These are phyloP conservation scores for Laburnicola sp. DNA, from an alignment of 2,329 filamentous ascomycete species.

Conservation along the genomic window DNA sequence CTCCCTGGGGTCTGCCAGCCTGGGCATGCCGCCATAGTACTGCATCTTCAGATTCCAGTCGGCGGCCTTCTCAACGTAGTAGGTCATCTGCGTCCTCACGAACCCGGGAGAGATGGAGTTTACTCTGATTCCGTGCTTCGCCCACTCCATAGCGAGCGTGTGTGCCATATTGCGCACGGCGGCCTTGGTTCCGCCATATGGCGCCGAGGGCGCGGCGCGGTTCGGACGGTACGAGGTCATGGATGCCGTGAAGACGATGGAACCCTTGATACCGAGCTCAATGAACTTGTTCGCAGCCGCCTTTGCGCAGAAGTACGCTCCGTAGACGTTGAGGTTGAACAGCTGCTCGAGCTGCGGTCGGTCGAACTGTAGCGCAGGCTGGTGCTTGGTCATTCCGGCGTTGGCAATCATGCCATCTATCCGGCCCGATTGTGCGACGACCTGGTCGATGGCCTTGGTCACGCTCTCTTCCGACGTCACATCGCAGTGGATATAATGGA, in stretches of 20 bases:
- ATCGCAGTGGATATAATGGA: slow-evolving; percentile 53
- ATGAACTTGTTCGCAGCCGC: slow-evolving; percentile 53
- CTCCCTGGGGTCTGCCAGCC: neutral
- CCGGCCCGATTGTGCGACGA: slow-evolving; percentile 51
- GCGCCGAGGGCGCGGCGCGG: slow-evolving; percentile 56
- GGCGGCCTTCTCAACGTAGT: neutral
- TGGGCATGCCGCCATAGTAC: slow-evolving; percentile 47
- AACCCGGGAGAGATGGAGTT: neutral
- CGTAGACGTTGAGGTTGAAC: slow-evolving; percentile 55
- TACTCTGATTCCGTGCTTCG: neutral
- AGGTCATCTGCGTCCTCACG: neutral
- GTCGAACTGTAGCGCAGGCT: slow-evolving; percentile 56
- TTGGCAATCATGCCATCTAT: slow-evolving; percentile 59
- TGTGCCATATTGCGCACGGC: neutral
- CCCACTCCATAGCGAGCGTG: neutral
- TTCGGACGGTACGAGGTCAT: slow-evolving; percentile 57
- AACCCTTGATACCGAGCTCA: slow-evolving; percentile 52
- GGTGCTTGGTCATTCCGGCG: slow-evolving; percentile 57
- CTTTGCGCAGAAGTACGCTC: slow-evolving; percentile 52
- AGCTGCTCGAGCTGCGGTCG: slow-evolving; percentile 53
- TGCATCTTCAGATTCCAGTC: slow-evolving; percentile 58
- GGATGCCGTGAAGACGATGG: slow-evolving; percentile 54
- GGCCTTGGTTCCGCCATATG: slow-evolving; percentile 41
- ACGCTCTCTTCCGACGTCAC: slow-evolving; percentile 55
- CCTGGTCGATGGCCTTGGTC: slow-evolving; percentile 50